Evolutionary conservation across 148 eudicot species (phyloP), one percentile per base, ranked within the genome.

Genomic region (Spergularia marina): DNA sequence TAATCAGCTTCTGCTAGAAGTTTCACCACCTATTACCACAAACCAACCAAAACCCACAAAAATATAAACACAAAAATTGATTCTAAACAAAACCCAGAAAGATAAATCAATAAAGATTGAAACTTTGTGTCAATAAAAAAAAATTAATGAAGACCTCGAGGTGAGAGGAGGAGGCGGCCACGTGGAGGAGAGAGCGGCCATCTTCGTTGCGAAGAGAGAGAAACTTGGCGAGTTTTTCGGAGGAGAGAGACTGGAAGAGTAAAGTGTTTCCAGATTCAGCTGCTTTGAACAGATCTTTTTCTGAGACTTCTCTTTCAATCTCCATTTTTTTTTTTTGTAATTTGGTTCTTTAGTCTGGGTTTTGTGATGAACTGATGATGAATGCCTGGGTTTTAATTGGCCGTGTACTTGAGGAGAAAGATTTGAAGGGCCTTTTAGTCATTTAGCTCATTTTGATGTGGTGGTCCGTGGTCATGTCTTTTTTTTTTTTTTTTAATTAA

Each of bases 121-220:
- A 30, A 63, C 49, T 23, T 1, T 41, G 12, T 13, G 23, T 30
- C 0, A 23, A 1, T 23, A 23, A 30, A 2, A 30, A 30, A 30
- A 30, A 47, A 20, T 0, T 1, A 11, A 65, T 20, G 11, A 55
- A 62, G 10, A 91, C 98, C 89, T 95, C 40, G 10, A 82, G 56
- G 53, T 77, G 86, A 56, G 79, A 74, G 15, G 88, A 87, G 54
- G 99, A 87, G 44, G 84, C 79, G 73, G 97, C 96, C 65, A 95
- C 97, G 76, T 95, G 98, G 66, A 95, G 91, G 58, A 90, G 94
- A 34, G 98, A 89, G 41, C 98, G 97, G 53, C 74, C 84, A 61
- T 95, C 98, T 74, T 95, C 98, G 84, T 95, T 90, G 25, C 90
- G 85, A 65, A 92, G 90, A 81, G 92, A 85, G 73, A 89, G 84